Evolutionary conservation across 2,329 filamentous ascomycete species (phyloP).

Genomic region (Penicillium sp.): DNA sequence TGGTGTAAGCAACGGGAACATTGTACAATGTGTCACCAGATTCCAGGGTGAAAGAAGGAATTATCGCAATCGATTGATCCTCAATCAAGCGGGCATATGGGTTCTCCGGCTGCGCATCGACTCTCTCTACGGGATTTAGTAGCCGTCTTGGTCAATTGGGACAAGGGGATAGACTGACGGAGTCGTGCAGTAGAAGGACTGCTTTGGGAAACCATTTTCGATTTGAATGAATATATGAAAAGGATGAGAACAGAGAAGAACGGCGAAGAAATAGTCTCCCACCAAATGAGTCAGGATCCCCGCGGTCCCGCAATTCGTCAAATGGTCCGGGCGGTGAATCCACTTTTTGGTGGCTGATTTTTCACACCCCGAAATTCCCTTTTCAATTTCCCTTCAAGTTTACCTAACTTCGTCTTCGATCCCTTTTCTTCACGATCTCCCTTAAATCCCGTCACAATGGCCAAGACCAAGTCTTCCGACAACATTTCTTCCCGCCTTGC

Average conservation of each 20-base stretch:
- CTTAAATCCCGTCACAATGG: constrained; percentile 56
- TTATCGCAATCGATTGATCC: constrained; percentile 79
- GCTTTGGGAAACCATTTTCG: constrained; percentile 26
- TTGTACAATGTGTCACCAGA: constrained; percentile 82
- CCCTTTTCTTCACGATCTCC: constrained; percentile 17
- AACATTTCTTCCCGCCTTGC: constrained; percentile 70
- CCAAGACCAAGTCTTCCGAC: constrained; percentile 71
- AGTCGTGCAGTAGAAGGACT: constrained; percentile 22
- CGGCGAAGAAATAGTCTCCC: not conserved
- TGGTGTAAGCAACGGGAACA: constrained; percentile 65
- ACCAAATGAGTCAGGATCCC: constrained; percentile 17
- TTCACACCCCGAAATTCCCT: constrained; percentile 1
- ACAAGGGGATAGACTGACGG: constrained; percentile 38
- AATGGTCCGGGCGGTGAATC: constrained; percentile 5
- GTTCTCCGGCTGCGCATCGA: constrained; percentile 75
- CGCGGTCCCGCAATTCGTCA: constrained; percentile 4
- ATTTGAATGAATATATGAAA: not conserved
- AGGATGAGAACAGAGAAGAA: not conserved
- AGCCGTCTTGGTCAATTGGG: constrained; percentile 34
- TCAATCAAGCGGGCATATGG: constrained; percentile 83
- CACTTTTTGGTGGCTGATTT: not conserved
- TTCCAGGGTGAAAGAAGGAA: constrained; percentile 89
- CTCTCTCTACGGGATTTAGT: constrained; percentile 57
- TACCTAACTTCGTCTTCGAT: not conserved
- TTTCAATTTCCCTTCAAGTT: not conserved